phyloP scores from a whole-genome alignment of 108 stramenopile genomes.

The Discostella pseudostelligera region DNA sequence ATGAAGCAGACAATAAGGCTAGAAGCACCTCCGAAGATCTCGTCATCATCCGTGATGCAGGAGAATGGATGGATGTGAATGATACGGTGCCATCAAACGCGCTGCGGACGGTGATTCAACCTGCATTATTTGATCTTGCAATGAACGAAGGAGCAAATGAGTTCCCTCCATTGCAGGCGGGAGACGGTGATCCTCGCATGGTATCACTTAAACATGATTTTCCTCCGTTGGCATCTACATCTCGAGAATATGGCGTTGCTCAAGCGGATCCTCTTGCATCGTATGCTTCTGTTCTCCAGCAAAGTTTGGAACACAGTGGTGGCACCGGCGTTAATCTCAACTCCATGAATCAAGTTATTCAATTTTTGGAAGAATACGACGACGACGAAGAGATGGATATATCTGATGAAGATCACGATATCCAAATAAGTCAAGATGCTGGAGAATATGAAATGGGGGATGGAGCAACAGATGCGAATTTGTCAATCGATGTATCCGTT shows the following conservation, averaged over 20 bases:
- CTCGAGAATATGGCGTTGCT: no score
- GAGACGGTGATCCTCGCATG: background rate
- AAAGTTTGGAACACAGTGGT: slow-evolving; percentile 13
- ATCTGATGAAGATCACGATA: slow-evolving; percentile 28
- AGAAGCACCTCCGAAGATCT: background rate
- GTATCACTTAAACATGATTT: slow-evolving; percentile 3
- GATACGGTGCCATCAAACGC: slow-evolving; percentile 2
- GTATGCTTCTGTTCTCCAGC: slow-evolving; percentile 26
- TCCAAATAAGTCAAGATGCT: background rate
- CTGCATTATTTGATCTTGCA: background rate
- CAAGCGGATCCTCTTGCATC: slow-evolving; percentile 4
- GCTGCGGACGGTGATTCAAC: background rate
- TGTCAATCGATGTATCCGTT: slow-evolving; percentile 1
- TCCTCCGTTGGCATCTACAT: slow-evolving; percentile 6
- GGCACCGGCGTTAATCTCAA: background rate
- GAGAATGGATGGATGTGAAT: slow-evolving; percentile 11
- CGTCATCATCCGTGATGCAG: slow-evolving; percentile 10
- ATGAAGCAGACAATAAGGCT: background rate
- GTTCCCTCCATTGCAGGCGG: background rate
- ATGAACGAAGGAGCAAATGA: background rate
- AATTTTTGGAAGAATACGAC: background rate
- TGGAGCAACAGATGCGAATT: slow-evolving; percentile 3
- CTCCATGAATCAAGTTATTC: slow-evolving; percentile 5
- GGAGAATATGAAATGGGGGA: background rate
- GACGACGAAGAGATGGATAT: slow-evolving; percentile 40